Evolutionary conservation across 2,329 filamentous ascomycete genomes (phyloP).

Genomic region (Epichloe baconii): DNA sequence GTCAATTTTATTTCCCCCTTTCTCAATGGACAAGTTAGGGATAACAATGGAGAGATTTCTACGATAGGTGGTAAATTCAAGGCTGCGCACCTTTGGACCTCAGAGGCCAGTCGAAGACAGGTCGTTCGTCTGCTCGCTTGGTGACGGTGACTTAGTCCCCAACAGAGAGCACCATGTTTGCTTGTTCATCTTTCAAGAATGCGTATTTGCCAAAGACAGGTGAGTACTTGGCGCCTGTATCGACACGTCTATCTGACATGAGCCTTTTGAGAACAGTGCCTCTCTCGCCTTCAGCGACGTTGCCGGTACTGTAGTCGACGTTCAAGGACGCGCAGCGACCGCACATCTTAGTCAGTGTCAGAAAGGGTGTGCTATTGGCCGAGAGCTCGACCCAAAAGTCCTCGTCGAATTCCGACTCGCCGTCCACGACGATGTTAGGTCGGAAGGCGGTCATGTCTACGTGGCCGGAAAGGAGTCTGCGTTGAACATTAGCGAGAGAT

Average conservation of each 20-base stretch:
- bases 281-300: slow-evolving; percentile 38
- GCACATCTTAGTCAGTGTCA: slow-evolving; percentile 57
- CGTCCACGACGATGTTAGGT: slow-evolving; percentile 58
- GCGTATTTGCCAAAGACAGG: slow-evolving; percentile 64
- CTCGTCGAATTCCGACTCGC: slow-evolving; percentile 49
- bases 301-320: slow-evolving; percentile 56
- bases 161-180: slow-evolving; percentile 28
- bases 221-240: slow-evolving; percentile 51
- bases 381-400: slow-evolving; percentile 57
- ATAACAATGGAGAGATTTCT: background rate
- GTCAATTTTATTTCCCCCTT: too few relatives aligned
- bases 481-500: slow-evolving; percentile 55
- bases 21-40: background rate
- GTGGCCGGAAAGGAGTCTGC: slow-evolving; percentile 35
- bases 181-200: slow-evolving; percentile 32
- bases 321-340: slow-evolving; percentile 55
- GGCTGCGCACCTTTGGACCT: slow-evolving; percentile 8
- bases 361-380: slow-evolving; percentile 23
- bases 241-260: slow-evolving; percentile 57
- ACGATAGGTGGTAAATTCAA: slow-evolving; percentile 12
- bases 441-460: slow-evolving; percentile 58
- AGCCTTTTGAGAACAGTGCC: slow-evolving; percentile 57
- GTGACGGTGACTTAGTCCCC: slow-evolving; percentile 44
- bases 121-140: slow-evolving; percentile 35
- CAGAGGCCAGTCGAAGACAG: slow-evolving; percentile 38